A percentile compares a stretch with the other conserved stretches of the same genome.
phyloP scores from a whole-genome alignment of 116 monocot species.

The Dioscorea cayenensis region DNA sequence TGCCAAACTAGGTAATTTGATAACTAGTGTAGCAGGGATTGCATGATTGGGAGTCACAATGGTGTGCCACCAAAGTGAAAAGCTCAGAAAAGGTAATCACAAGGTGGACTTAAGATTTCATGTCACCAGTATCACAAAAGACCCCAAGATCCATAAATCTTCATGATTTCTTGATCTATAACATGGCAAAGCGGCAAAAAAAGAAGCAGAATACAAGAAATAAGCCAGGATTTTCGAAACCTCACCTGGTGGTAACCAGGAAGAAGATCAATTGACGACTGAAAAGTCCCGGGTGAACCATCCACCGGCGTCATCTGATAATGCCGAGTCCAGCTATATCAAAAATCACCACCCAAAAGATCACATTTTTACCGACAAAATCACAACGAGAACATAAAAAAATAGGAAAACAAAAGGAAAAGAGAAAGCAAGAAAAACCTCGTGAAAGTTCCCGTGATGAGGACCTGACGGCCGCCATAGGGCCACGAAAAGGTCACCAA shows the following conservation, averaged over 20 bases:
- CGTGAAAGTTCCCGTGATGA: conserved; percentile 7
- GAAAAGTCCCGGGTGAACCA: conserved; percentile 12
- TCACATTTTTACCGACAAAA: neutral
- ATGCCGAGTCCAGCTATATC: conserved; percentile 20
- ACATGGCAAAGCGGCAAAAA: neutral
- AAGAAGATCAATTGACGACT: conserved; percentile 19
- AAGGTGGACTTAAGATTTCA: too few species aligned
- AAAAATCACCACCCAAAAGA: neutral
- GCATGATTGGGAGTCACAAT: too few species aligned
- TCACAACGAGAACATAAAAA: neutral
- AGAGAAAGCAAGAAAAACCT: neutral
- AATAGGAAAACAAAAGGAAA: neutral
- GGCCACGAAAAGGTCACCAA: conserved; percentile 8
- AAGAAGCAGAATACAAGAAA: neutral
- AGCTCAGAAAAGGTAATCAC: too few species aligned
- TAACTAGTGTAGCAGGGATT: too few species aligned
- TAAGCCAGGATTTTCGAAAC: neutral
- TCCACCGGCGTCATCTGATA: conserved; percentile 20
- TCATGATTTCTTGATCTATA: too few species aligned
- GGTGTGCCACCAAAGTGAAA: too few species aligned
- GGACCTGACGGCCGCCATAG: conserved; percentile 7
- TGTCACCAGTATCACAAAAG: too few species aligned
- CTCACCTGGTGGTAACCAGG: conserved; percentile 26
- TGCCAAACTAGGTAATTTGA: too few species aligned
- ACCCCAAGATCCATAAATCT: too few species aligned